Conservation (phyloP, 352 stramenopile species). For the Globisporangium nagaii region DNA sequence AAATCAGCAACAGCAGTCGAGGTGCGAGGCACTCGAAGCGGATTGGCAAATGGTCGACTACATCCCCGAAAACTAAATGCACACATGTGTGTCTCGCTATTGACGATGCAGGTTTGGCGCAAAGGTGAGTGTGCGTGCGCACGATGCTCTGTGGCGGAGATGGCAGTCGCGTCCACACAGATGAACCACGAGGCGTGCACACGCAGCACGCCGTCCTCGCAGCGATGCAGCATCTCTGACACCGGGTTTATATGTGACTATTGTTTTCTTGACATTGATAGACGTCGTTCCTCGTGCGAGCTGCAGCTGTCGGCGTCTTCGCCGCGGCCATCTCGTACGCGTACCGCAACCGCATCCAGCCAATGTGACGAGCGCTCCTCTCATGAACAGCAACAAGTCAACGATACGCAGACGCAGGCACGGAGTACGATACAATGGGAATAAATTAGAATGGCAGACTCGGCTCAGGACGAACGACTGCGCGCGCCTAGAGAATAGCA, state of each 20-base stretch:
- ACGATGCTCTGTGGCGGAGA: too few species aligned
- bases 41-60: conserved; percentile 82
- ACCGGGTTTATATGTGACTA: background rate
- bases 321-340: conserved; percentile 4
- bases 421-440: background rate
- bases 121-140: background rate
- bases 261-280: background rate
- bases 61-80: too few species aligned
- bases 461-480: too few species aligned
- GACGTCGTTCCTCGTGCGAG: conserved; percentile 10
- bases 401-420: background rate
- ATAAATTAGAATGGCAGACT: conserved; percentile 7
- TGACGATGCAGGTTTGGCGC: background rate
- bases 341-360: conserved; percentile 14
- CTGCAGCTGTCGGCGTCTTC: conserved; percentile 9
- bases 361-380: conserved; percentile 7
- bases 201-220: background rate
- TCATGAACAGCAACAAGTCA: background rate
- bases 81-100: background rate
- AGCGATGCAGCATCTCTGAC: background rate
- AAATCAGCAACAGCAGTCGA: background rate
- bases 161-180: too few species aligned
- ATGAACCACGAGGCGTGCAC: too few species aligned
- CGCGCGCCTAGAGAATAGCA: too few species aligned
- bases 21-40: conserved; percentile 70